These are phyloP conservation scores for Penicillium sp. DNA, from an alignment of 2,329 filamentous ascomycete genomes.

Conservation along the genomic window DNA sequence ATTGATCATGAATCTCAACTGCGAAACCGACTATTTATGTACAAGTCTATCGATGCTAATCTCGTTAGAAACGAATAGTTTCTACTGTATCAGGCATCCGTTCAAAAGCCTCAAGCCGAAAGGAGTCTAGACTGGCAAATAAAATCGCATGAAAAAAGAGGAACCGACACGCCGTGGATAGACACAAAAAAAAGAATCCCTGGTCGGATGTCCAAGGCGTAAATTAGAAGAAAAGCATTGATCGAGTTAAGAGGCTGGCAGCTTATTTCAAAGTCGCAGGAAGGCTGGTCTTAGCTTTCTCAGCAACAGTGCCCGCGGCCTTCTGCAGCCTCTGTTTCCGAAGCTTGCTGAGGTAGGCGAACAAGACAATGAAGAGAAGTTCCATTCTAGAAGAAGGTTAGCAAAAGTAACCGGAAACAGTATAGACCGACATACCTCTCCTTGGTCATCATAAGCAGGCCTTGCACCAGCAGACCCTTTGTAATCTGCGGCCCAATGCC, in stretches of 20 bases:
- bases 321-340: constrained; percentile 72
- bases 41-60: constrained; percentile 12
- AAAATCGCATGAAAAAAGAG: constrained; percentile 9
- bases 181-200: constrained; percentile 13
- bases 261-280: constrained; percentile 53
- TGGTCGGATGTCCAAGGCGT: constrained; percentile 7
- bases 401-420: constrained; percentile 12
- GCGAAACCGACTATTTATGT: constrained; percentile 2
- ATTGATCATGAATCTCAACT: not conserved
- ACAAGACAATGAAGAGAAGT: constrained; percentile 80
- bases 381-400: constrained; percentile 67
- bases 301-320: constrained; percentile 65
- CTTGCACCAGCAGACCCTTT: constrained; percentile 92
- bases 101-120: constrained; percentile 1
- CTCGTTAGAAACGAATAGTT: constrained; percentile 1
- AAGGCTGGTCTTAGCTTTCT: constrained; percentile 61
- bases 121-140: constrained; percentile 18
- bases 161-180: constrained; percentile 20
- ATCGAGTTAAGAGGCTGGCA: not conserved
- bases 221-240: constrained; percentile 20
- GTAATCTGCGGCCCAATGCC: constrained; percentile 92
- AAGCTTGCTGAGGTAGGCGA: constrained; percentile 77
- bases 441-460: constrained; percentile 98
- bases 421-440: constrained; percentile 66
- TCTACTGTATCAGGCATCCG: constrained; percentile 3